Percentiles rank a stretch among this genome's conserved stretches.
Conservation (phyloP, 495 filamentous ascomycete genomes). For the Darksidea phi region DNA sequence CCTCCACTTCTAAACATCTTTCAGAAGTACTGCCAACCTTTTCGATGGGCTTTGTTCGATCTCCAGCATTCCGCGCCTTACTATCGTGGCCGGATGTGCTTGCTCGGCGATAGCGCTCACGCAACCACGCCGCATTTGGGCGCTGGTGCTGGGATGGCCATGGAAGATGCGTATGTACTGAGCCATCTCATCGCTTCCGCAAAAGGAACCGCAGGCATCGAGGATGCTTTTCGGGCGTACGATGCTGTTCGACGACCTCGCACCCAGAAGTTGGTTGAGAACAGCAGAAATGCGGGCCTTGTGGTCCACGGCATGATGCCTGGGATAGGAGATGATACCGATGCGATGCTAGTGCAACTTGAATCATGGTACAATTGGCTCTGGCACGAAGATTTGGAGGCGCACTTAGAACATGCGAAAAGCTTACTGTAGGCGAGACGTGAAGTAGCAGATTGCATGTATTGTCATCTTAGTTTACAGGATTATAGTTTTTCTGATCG, state of each 20-base stretch:
- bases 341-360: slow-evolving; percentile 22
- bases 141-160: slow-evolving; percentile 64
- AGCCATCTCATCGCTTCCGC: slow-evolving; percentile 54
- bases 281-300: slow-evolving; percentile 31
- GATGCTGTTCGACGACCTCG: slow-evolving; percentile 57
- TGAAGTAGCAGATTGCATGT: not conserved
- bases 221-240: slow-evolving; percentile 59
- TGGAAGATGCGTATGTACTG: slow-evolving; percentile 66
- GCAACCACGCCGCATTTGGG: slow-evolving; percentile 69
- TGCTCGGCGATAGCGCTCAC: slow-evolving; percentile 70
- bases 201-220: slow-evolving; percentile 41
- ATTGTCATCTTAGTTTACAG: no score
- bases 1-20: slow-evolving; percentile 49
- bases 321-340: slow-evolving; percentile 34
- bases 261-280: slow-evolving; percentile 37
- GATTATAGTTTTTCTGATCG: no score
- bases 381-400: slow-evolving; percentile 23
- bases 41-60: slow-evolving; percentile 59
- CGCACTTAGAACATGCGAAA: slow-evolving; percentile 12
- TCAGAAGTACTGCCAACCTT: slow-evolving; percentile 40
- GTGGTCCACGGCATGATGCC: slow-evolving; percentile 37
- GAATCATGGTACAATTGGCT: slow-evolving; percentile 13
- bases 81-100: slow-evolving; percentile 52
- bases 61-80: slow-evolving; percentile 57
- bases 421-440: slow-evolving; percentile 4